Base-by-base conservation (phyloP, 306 rosid genomes). In the Hippophae tibetana region DNA sequence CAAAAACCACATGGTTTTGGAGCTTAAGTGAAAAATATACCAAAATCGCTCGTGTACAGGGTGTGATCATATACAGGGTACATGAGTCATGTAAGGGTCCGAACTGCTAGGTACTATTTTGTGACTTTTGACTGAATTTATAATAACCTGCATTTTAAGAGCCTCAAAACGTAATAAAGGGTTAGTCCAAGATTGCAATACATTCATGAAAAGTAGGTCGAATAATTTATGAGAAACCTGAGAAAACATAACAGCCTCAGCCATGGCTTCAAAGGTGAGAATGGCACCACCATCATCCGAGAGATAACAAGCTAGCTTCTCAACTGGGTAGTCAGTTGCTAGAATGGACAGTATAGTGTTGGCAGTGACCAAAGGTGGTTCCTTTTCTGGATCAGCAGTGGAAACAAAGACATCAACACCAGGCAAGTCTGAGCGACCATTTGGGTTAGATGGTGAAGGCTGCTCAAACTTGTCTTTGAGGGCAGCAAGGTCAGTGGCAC, bases 281-380 rank as follows among this genome's bases (percentile, higher is more conserved):
- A 89, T 81, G 72, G 96, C 86, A 42, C 96, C 96, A n/a, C 96
- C 96, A 58, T 89, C 96, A 72, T 89, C 96, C 5, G 94, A 89
- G 54, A 89, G 81, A 55, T 89, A 89, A 78, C 71, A 73, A 0
- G 90, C 54, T 3, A 85, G 38, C 72, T 85, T 89, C 73, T 89
- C 96, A 14, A 81, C 62, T 0, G 94, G 96, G 61, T 81, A 89
- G 3, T 89, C 84, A 5, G 58, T 90, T 13, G 84, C 70, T 6
- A 89, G 80, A 43, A 89, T 81, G n/a, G 96, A 89, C 42, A 89
- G 89, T 10, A 89, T 74, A 25, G 96, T 88, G 66, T 88, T 88
- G 26, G 86, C 94, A 9, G 96, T 88, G 81, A 88, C 82, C 14
- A 89, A 88, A 11, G 96, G 96, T 3, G 96, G 96, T 71, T 89